Percentiles rank a stretch among this genome's conserved stretches.
phyloP scores from a whole-genome alignment of 176 grass and related monocot genomes.

The Ampelocalamus luodianensis region DNA sequence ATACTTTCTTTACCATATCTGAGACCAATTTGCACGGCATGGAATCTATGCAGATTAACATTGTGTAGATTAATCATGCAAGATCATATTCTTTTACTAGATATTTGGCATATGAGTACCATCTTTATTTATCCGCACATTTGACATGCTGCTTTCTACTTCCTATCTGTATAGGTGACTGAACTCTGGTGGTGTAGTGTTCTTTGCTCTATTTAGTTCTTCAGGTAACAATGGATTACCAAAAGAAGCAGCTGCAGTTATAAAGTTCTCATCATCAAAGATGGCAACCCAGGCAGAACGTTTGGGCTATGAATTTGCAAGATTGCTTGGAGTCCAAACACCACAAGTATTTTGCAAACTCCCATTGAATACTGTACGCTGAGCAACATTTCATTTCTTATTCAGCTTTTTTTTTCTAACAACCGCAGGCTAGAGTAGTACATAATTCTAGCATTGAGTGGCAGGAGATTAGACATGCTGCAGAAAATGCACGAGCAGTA shows the following conservation, averaged over 20 bases:
- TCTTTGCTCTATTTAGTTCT: slow-evolving; percentile 85
- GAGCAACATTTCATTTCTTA: slow-evolving; percentile 43
- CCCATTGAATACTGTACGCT: slow-evolving; percentile 9
- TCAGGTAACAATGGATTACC: slow-evolving; percentile 34
- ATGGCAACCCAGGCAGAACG: slow-evolving; percentile 95
- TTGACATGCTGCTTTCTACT: slow-evolving; percentile 27
- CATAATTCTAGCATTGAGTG: slow-evolving; percentile 86
- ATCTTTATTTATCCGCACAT: neutral
- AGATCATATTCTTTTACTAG: neutral
- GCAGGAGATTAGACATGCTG: slow-evolving; percentile 71
- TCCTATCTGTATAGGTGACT: slow-evolving; percentile 58
- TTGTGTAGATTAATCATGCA: slow-evolving; percentile 14
- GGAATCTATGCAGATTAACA: neutral
- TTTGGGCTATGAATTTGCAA: slow-evolving; percentile 93
- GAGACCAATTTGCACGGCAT: neutral
- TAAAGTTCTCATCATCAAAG: slow-evolving; percentile 88
- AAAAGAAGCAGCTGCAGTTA: slow-evolving; percentile 83
- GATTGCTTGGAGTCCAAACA: slow-evolving; percentile 77
- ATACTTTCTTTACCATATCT: slow-evolving; percentile 10
- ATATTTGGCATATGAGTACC: neutral
- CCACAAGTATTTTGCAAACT: slow-evolving; percentile 63
- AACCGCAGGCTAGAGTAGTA: slow-evolving; percentile 80
- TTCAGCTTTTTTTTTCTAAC: neutral
- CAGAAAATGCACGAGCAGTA: slow-evolving; percentile 71
- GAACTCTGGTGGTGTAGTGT: slow-evolving; percentile 96